A percentile compares a stretch with the other conserved stretches of the same genome.
Evolutionary conservation across 345 rosid genomes (phyloP).

Genomic region (Boechera retrofracta): DNA sequence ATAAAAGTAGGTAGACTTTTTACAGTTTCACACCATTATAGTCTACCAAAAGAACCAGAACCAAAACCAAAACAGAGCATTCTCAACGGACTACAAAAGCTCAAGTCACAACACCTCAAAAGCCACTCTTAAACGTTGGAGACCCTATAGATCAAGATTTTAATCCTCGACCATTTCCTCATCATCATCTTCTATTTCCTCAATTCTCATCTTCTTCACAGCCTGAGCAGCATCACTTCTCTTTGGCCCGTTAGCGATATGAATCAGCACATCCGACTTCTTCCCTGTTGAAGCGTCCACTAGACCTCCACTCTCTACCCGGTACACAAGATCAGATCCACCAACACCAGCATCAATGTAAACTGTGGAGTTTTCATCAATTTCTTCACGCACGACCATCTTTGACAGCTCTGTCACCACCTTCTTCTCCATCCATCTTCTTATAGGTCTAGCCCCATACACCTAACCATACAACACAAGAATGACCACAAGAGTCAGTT

Average conservation of each 20-base stretch:
- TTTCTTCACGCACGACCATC: conserved; percentile 84
- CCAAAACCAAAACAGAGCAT: conserved; percentile 10
- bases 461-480: conserved; percentile 51
- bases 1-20: neutral
- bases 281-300: conserved; percentile 76
- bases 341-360: conserved; percentile 64
- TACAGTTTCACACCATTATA: conserved; percentile 11
- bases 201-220: conserved; percentile 92
- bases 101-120: neutral
- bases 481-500: neutral
- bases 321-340: conserved; percentile 55
- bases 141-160: neutral
- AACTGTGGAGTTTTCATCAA: conserved; percentile 84
- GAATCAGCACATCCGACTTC: conserved; percentile 74
- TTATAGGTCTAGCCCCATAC: conserved; percentile 86
- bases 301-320: conserved; percentile 76
- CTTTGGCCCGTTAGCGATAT: conserved; percentile 50
- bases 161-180: conserved; percentile 56
- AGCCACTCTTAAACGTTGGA: neutral
- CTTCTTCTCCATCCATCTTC: conserved; percentile 95
- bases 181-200: conserved; percentile 71
- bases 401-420: conserved; percentile 88
- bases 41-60: conserved; percentile 1
- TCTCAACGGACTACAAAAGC: neutral
- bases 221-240: conserved; percentile 71